A percentile compares a stretch with the other conserved stretches of the same genome.
phyloP scores from a whole-genome alignment of 345 rosid species.

The Euphorbia peplus region DNA sequence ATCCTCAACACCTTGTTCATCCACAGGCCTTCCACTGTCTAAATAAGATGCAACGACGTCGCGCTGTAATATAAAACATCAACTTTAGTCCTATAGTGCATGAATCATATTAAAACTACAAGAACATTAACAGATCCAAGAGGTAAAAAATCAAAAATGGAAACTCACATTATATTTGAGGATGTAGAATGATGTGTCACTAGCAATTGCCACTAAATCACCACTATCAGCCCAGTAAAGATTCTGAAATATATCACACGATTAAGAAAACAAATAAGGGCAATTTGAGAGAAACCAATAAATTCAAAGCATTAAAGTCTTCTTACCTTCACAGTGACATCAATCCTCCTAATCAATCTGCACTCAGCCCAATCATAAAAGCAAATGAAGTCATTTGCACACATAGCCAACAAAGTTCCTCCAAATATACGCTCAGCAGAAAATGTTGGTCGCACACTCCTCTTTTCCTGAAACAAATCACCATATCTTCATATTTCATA shows the following conservation, averaged over 20 bases:
- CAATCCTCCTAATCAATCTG: slow-evolving; percentile 94
- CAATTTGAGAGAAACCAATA: neutral
- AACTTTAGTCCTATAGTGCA: slow-evolving; percentile 8
- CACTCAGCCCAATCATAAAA: slow-evolving; percentile 99
- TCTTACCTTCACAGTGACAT: slow-evolving; percentile 94
- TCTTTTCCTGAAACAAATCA: slow-evolving; percentile 71
- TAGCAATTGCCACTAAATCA: slow-evolving; percentile 93
- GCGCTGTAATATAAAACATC: slow-evolving; percentile 55
- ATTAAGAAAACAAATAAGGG: neutral
- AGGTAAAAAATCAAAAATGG: slow-evolving; percentile 8
- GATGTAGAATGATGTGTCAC: slow-evolving; percentile 95
- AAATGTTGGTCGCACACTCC: slow-evolving; percentile 86
- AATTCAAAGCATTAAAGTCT: slow-evolving; percentile 9
- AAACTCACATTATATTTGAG: slow-evolving; percentile 82
- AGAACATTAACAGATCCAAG: slow-evolving; percentile 12
- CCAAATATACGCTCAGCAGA: slow-evolving; percentile 90
- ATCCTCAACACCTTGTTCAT: slow-evolving; percentile 98
- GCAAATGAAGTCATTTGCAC: slow-evolving; percentile 97
- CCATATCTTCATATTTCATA: slow-evolving; percentile 23
- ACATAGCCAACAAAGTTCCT: slow-evolving; percentile 92
- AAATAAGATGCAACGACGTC: slow-evolving; percentile 82
- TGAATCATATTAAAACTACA: neutral
- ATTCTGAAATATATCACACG: slow-evolving; percentile 53
- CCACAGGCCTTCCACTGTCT: slow-evolving; percentile 84
- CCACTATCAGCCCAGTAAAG: slow-evolving; percentile 99